Conservation (phyloP, 2,329 filamentous ascomycete species). For the Aureobasidium sp. region DNA sequence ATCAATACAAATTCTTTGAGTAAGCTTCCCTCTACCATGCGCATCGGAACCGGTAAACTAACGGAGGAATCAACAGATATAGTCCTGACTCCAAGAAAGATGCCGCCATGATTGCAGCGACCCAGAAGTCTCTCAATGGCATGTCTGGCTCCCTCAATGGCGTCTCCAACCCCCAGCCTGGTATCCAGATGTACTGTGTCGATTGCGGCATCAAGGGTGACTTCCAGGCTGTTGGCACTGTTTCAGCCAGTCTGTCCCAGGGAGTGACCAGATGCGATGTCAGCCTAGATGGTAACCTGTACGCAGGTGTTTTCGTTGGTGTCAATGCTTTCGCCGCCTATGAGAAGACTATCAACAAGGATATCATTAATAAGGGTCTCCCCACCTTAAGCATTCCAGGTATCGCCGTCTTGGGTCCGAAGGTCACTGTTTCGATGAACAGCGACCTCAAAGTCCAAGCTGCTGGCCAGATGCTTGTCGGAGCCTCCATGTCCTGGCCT, state of each 20-base stretch:
- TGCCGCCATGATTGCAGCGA: conserved; percentile 1
- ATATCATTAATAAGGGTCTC: conserved; percentile 16
- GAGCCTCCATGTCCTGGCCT: conserved; percentile 16
- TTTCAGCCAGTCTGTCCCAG: conserved; percentile 14
- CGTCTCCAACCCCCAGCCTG: conserved; percentile 15
- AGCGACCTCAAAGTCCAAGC: conserved; percentile 13
- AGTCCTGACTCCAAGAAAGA: conserved; percentile 3
- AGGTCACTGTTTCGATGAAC: conserved; percentile 13
- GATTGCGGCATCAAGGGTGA: conserved; percentile 18
- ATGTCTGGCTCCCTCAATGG: conserved; percentile 14
- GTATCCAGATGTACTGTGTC: conserved; percentile 19
- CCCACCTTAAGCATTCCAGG: conserved; percentile 18
- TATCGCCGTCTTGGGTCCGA: conserved; percentile 15
- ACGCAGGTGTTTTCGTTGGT: conserved; percentile 18
- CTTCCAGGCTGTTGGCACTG: conserved; percentile 15
- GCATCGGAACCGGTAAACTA: background rate
- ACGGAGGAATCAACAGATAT: background rate
- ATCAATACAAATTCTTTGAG: conserved; percentile 15
- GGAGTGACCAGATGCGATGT: conserved; percentile 17
- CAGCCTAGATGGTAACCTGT: conserved; percentile 15
- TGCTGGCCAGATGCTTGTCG: conserved; percentile 17
- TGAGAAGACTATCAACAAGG: conserved; percentile 16
- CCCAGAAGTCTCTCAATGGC: conserved; percentile 11
- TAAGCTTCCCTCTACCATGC: background rate
- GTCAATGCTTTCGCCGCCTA: conserved; percentile 18